phyloP scores from a whole-genome alignment of 1,284 basidiomycete genomes.

The Cryptococcus sp. region DNA sequence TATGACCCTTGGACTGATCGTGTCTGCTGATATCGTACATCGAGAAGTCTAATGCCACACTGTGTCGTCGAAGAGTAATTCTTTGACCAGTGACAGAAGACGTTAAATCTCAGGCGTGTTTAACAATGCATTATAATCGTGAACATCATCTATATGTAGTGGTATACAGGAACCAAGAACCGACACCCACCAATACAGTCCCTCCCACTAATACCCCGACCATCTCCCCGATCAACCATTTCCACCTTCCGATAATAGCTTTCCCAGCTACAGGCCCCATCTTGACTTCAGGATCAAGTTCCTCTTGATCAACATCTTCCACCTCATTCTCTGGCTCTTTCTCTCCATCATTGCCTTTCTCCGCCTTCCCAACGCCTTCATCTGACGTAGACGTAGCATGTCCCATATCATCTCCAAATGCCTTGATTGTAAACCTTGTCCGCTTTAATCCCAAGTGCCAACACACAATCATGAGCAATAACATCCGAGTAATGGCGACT shows the following conservation, averaged over 20 bases:
- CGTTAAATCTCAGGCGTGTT: too few species aligned
- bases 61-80: too few species aligned
- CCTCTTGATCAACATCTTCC: conserved; percentile 13
- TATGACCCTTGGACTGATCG: too few species aligned
- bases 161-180: background rate
- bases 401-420: conserved; percentile 6
- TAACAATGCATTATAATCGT: too few species aligned
- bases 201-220: background rate
- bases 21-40: too few species aligned
- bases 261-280: conserved; percentile 20
- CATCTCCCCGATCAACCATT: conserved; percentile 20
- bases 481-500: conserved; percentile 11
- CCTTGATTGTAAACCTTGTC: conserved; percentile 24
- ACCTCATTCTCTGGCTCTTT: conserved; percentile 5
- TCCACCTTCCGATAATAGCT: conserved; percentile 16
- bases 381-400: background rate
- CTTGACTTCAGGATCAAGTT: conserved; percentile 16
- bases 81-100: too few species aligned
- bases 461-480: conserved; percentile 21
- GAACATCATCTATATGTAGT: background rate
- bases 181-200: background rate
- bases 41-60: too few species aligned
- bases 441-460: conserved; percentile 20
- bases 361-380: background rate
- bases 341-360: conserved; percentile 1